A percentile compares a stretch with the other conserved stretches of the same genome.
Evolutionary conservation across 2,329 filamentous ascomycete species (phyloP).

Genomic region (Fusarium nygamai): DNA sequence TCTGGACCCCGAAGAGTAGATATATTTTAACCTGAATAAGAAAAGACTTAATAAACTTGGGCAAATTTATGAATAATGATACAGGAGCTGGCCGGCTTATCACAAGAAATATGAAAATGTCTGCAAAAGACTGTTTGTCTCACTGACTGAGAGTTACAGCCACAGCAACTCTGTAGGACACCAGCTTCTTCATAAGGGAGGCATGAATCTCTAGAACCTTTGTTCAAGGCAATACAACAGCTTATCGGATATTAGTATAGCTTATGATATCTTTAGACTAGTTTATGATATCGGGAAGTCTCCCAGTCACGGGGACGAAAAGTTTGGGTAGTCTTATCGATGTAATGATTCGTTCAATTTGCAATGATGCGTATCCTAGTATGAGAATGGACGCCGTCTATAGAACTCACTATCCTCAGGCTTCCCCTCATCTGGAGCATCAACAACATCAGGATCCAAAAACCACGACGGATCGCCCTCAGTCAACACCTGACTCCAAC

Average conservation of each 20-base stretch:
- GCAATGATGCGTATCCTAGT: not conserved
- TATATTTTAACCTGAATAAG: rapidly evolving
- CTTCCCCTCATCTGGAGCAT: not conserved
- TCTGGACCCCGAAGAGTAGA: not conserved
- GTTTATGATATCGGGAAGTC: not conserved
- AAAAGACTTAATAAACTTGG: not conserved
- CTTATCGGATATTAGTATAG: not conserved
- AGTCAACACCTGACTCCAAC: not conserved
- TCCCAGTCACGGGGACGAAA: not conserved
- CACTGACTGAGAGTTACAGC: not conserved
- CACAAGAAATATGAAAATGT: not conserved
- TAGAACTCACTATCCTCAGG: not conserved
- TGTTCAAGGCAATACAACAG: rapidly evolving
- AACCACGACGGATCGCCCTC: not conserved
- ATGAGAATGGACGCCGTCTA: not conserved
- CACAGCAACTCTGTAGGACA: not conserved
- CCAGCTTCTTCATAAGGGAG: not conserved
- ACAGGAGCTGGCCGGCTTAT: not conserved
- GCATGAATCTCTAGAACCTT: rapidly evolving
- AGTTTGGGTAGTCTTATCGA: not conserved
- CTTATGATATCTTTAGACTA: not conserved
- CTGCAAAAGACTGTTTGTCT: not conserved
- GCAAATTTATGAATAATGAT: rapidly evolving
- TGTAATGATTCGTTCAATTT: not conserved
- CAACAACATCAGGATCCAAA: not conserved